These are phyloP conservation scores for Russula earlei DNA, from an alignment of 768 basidiomycete species.

Conservation along the genomic window DNA sequence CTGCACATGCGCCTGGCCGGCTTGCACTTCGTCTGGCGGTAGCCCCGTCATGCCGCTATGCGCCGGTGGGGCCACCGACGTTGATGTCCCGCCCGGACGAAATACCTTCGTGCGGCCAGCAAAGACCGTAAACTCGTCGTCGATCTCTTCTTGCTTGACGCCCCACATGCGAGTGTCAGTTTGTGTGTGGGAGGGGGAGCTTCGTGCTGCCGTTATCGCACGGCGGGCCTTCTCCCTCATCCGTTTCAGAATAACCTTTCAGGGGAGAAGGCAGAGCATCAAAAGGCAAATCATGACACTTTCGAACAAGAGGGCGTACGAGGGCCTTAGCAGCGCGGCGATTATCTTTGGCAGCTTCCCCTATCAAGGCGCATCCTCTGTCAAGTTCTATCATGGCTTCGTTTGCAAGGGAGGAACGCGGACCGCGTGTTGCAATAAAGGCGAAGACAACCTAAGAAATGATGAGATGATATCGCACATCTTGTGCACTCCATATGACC, in stretches of 20 bases:
- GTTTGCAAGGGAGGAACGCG: constrained; percentile 54
- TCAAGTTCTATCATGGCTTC: constrained; percentile 64
- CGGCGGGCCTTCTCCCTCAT: constrained; percentile 59
- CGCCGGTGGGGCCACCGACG: not conserved
- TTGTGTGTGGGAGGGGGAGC: constrained; percentile 23
- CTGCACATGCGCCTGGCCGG: not conserved
- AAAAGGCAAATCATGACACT: not conserved
- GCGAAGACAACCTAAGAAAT: constrained; percentile 61
- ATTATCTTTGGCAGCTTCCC: constrained; percentile 47
- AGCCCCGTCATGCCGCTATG: not conserved
- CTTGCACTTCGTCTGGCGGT: constrained; percentile 1
- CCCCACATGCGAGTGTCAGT: constrained; percentile 33
- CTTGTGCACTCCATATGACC: constrained; percentile 36
- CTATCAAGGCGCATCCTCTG: constrained; percentile 55
- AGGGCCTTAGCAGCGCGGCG: constrained; percentile 57
- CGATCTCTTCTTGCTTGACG: constrained; percentile 43
- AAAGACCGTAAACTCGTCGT: constrained; percentile 62
- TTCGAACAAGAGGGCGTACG: constrained; percentile 30
- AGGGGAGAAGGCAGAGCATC: not conserved
- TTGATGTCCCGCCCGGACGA: constrained; percentile 32
- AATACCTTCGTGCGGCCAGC: constrained; percentile 59
- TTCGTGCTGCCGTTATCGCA: constrained; percentile 38
- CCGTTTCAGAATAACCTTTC: constrained; percentile 48
- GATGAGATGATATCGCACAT: constrained; percentile 10
- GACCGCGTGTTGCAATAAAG: constrained; percentile 66